Conservation (phyloP, 1,284 basidiomycete species). For the Melampsora americana region DNA sequence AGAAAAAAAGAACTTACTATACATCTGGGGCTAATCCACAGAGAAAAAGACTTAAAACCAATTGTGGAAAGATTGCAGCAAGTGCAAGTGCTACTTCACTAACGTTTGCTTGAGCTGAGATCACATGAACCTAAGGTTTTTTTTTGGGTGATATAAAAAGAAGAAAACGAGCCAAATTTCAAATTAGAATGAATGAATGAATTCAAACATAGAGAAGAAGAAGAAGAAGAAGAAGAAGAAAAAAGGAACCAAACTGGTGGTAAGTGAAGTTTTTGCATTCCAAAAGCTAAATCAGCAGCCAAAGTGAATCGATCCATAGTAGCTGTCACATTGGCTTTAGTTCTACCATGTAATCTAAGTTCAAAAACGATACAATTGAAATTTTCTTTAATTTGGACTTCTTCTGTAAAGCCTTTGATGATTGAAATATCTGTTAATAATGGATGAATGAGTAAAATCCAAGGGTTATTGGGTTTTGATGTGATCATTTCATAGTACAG, state of each 20-base stretch:
- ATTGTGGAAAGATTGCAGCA: background rate
- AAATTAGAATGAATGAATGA: background rate
- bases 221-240: background rate
- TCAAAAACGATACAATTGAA: background rate
- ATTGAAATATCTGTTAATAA: background rate
- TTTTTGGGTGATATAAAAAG: too few relatives aligned
- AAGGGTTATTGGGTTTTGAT: background rate
- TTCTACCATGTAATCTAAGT: background rate
- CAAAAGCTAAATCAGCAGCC: background rate
- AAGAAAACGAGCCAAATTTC: too few relatives aligned
- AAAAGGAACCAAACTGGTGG: background rate
- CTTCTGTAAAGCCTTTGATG: background rate
- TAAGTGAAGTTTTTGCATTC: background rate
- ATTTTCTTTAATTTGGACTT: background rate
- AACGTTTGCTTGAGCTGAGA: background rate
- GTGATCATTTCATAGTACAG: background rate
- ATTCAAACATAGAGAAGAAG: background rate
- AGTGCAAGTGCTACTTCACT: background rate
- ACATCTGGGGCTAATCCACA: background rate
- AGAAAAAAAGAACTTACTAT: background rate
- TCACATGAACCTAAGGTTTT: background rate
- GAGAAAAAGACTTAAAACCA: background rate
- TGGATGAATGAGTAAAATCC: background rate
- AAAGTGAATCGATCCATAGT: background rate
- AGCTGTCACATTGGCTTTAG: background rate